These are phyloP conservation scores for Durusdinium trenchii DNA, from an alignment of 73 alveolate species.

Conservation along the genomic window DNA sequence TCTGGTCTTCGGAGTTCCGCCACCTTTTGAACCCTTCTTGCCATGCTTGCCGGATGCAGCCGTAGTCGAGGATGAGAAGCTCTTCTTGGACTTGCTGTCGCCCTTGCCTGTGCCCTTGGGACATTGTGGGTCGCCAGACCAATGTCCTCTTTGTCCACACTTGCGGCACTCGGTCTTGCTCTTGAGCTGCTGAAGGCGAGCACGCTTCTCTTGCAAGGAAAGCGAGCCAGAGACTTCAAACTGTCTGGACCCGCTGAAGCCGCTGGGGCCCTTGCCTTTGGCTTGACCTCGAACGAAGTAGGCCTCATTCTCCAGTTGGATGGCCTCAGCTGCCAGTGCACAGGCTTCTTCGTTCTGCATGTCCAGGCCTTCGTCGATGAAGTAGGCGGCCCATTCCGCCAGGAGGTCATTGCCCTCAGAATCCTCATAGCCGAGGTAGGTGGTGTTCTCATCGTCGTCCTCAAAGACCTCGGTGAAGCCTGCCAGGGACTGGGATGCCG, in stretches of 20 bases:
- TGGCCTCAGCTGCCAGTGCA: conserved; percentile 1
- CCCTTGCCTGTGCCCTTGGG: not conserved
- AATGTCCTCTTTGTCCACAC: not conserved
- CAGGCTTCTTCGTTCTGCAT: conserved; percentile 6
- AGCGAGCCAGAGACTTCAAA: conserved; percentile 16
- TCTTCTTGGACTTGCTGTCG: too few relatives aligned
- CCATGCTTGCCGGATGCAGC: too few relatives aligned
- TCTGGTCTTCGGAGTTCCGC: too few relatives aligned
- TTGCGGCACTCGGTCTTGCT: not conserved
- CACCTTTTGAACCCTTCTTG: too few relatives aligned
- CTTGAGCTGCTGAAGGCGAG: not conserved
- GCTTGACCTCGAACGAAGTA: not conserved
- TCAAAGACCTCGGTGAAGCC: not conserved
- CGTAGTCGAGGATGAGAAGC: too few relatives aligned
- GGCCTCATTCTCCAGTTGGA: conserved; percentile 43
- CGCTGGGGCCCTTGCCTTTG: not conserved
- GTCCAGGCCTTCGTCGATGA: conserved; percentile 19
- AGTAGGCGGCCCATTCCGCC: not conserved
- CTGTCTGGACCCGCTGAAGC: not conserved
- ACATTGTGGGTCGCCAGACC: not conserved
- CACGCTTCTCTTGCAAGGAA: not conserved
- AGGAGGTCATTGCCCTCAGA: not conserved
- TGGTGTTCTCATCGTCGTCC: not conserved
- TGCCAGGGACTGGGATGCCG: not conserved
- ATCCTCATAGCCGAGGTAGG: not conserved